Evolutionary conservation across 768 basidiomycete genomes (phyloP).

Genomic region (Mycena rosella): DNA sequence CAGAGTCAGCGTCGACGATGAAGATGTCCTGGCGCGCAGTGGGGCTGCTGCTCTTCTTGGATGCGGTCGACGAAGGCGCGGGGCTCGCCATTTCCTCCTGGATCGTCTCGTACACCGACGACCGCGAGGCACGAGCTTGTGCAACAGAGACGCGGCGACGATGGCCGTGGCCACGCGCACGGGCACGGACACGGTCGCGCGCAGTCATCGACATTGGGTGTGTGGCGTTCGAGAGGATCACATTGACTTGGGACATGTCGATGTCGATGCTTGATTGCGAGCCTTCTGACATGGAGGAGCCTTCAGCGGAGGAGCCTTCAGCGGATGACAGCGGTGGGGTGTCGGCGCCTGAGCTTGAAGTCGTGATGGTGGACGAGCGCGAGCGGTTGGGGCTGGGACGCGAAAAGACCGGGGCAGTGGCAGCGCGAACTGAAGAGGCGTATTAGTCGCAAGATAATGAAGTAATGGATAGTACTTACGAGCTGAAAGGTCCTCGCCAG

Average conservation of each 20-base stretch:
- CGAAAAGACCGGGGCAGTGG: constrained; percentile 68
- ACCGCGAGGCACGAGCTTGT: constrained; percentile 69
- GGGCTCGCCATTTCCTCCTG: constrained; percentile 72
- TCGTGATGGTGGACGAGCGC: constrained; percentile 78
- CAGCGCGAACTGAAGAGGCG: constrained; percentile 51
- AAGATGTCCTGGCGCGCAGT: constrained; percentile 60
- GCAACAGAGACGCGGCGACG: constrained; percentile 71
- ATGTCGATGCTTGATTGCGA: constrained; percentile 88
- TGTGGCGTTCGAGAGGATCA: constrained; percentile 66
- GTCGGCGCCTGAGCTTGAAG: constrained; percentile 72
- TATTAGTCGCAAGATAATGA: constrained; percentile 30
- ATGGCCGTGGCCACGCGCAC: constrained; percentile 74
- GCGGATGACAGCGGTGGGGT: constrained; percentile 80
- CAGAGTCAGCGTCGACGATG: constrained; percentile 69
- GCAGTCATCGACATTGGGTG: constrained; percentile 61
- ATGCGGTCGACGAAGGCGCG: constrained; percentile 46
- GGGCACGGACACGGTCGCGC: constrained; percentile 54
- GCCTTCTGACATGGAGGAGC: constrained; percentile 75
- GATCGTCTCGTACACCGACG: constrained; percentile 85
- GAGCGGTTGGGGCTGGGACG: constrained; percentile 68
- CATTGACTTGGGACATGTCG: constrained; percentile 73
- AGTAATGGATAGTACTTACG: constrained; percentile 54
- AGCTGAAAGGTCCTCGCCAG: constrained; percentile 70
- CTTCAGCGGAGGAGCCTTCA: too few relatives aligned
- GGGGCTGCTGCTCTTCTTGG: constrained; percentile 52